Conservation (phyloP, 2,329 filamentous ascomycete species). For the Mycosphaerella arachidis region DNA sequence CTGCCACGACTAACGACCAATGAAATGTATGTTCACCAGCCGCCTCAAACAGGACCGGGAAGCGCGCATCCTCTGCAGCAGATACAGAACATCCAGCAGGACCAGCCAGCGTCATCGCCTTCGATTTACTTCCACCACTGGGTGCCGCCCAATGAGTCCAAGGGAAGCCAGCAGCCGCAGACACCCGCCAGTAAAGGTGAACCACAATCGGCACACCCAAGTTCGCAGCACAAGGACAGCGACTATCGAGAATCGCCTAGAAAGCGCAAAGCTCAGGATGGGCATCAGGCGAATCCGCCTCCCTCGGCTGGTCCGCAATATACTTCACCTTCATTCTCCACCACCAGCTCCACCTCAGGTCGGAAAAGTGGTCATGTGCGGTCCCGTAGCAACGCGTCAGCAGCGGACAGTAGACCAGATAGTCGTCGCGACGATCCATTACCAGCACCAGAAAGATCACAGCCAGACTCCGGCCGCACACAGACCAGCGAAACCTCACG, state of each 20-base stretch:
- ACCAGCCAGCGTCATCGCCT: slow-evolving; percentile 62
- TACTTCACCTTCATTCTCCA: slow-evolving; percentile 49
- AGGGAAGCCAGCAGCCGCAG: slow-evolving; percentile 58
- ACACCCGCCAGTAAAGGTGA: slow-evolving; percentile 64
- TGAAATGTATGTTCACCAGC: slow-evolving; percentile 48
- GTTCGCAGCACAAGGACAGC: slow-evolving; percentile 47
- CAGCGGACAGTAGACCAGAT: slow-evolving; percentile 23
- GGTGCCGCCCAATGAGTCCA: slow-evolving; percentile 66
- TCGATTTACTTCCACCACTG: slow-evolving; percentile 90
- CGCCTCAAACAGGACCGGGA: slow-evolving; percentile 38
- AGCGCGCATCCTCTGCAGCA: slow-evolving; percentile 41
- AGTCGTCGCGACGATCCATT: slow-evolving; percentile 23
- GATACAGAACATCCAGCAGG: slow-evolving; percentile 52
- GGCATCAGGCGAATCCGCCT: slow-evolving; percentile 48
- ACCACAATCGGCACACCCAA: slow-evolving; percentile 47
- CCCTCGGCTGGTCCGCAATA: slow-evolving; percentile 49
- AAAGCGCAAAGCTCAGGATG: slow-evolving; percentile 70
- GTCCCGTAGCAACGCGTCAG: slow-evolving; percentile 60
- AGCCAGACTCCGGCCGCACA: slow-evolving; percentile 4
- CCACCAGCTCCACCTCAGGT: slow-evolving; percentile 51
- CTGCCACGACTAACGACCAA: slow-evolving; percentile 50
- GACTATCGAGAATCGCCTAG: slow-evolving; percentile 72
- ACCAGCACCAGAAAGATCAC: slow-evolving; percentile 4
- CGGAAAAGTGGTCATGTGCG: slow-evolving; percentile 58
- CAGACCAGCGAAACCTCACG: slow-evolving; percentile 2